Conservation (phyloP, 2,329 filamentous ascomycete species). For the Claviceps maximensis region DNA sequence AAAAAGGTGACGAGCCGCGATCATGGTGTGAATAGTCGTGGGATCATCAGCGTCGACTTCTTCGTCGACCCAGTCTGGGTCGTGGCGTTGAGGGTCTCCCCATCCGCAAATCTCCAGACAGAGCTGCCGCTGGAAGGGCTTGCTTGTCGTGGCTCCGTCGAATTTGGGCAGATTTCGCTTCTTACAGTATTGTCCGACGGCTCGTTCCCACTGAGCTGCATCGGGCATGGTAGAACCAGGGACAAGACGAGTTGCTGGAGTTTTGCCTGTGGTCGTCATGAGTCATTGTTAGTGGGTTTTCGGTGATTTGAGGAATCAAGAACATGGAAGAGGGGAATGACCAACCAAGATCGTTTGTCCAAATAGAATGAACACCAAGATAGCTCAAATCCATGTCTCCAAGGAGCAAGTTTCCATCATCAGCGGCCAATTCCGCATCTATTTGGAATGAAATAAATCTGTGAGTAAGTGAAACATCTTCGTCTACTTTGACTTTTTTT, state of each 20-base stretch:
- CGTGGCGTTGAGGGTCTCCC: conserved; percentile 42
- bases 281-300: conserved; percentile 5
- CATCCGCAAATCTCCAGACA: conserved; percentile 65
- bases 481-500: background rate
- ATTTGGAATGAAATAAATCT: background rate
- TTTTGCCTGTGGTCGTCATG: conserved; percentile 26
- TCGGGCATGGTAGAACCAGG: conserved; percentile 34
- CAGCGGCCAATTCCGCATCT: conserved; percentile 51
- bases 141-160: conserved; percentile 48
- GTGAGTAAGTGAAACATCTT: background rate
- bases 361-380: conserved; percentile 59
- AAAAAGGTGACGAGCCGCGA: conserved; percentile 64
- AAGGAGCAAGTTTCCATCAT: conserved; percentile 56
- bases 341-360: conserved; percentile 55
- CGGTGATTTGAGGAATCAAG: background rate
- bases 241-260: conserved; percentile 32
- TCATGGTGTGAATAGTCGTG: conserved; percentile 54
- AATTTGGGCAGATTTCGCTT: conserved; percentile 49
- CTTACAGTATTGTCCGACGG: conserved; percentile 50
- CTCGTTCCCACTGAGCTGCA: conserved; percentile 42
- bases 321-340: background rate
- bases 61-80: conserved; percentile 29
- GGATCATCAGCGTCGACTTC: conserved; percentile 31
- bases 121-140: conserved; percentile 57
- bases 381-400: conserved; percentile 60